Evolutionary conservation across 2,329 filamentous ascomycete species (phyloP).

Genomic region (Fusarium pininemorale): DNA sequence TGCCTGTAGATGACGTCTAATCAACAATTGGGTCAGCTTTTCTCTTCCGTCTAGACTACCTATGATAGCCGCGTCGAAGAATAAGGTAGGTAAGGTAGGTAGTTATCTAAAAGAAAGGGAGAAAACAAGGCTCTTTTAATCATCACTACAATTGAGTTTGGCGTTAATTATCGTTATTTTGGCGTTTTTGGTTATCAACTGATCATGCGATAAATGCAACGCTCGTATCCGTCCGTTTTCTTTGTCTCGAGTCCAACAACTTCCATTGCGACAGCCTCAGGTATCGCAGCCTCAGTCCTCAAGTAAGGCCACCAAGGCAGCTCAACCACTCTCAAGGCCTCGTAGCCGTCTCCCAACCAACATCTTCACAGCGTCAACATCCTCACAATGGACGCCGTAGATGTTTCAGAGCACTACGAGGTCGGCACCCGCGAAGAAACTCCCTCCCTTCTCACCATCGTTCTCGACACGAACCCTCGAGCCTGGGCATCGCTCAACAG

Average conservation of each 20-base stretch:
- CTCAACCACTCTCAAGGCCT: constrained; percentile 35
- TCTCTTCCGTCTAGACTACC: background rate
- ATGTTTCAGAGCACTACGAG: constrained; percentile 70
- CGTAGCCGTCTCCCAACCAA: constrained; percentile 43
- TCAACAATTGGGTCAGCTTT: background rate
- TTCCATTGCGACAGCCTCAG: background rate
- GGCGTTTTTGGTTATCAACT: background rate
- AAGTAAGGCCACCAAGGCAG: background rate
- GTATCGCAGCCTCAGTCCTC: background rate
- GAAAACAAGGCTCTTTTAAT: background rate
- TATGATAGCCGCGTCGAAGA: constrained; percentile 4
- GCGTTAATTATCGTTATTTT: background rate
- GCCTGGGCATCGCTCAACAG: constrained; percentile 85
- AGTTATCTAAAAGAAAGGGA: background rate
- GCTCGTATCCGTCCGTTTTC: background rate
- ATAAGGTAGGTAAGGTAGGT: background rate
- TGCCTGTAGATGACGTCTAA: constrained; percentile 30
- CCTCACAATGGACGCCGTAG: constrained; percentile 61
- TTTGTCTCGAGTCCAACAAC: constrained; percentile 18
- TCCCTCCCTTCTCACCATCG: constrained; percentile 86
- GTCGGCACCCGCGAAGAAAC: constrained; percentile 63
- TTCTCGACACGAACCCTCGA: constrained; percentile 96
- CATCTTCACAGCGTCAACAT: constrained; percentile 30
- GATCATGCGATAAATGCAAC: constrained; percentile 3
- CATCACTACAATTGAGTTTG: background rate